phyloP scores from a whole-genome alignment of 805 yeast species.

The Ogataea wickerhamii region DNA sequence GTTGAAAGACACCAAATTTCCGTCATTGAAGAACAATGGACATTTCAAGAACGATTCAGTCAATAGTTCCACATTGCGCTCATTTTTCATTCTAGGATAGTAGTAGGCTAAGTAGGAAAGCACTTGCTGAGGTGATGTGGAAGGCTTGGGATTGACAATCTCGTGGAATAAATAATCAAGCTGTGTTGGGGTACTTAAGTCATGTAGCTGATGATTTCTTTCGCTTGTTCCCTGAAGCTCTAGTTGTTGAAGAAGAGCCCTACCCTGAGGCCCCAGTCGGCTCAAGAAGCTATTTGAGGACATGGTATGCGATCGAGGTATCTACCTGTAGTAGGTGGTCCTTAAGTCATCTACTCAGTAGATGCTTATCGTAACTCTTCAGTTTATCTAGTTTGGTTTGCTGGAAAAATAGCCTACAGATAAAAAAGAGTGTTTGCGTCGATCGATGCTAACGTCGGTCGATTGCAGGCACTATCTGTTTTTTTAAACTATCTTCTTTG shows the following conservation, averaged over 20 bases:
- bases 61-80: conserved; percentile 42
- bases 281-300: conserved; percentile 6
- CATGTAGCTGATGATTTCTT: background rate
- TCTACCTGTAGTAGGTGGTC: too few species aligned
- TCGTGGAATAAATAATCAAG: conserved; percentile 47
- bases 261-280: conserved; percentile 26
- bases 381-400: too few species aligned
- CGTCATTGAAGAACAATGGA: conserved; percentile 33
- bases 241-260: conserved; percentile 16
- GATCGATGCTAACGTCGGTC: background rate
- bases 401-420: background rate
- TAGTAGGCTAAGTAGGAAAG: conserved; percentile 50
- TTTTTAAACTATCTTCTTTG: too few species aligned
- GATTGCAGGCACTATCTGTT: too few species aligned
- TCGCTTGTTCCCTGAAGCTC: conserved; percentile 2
- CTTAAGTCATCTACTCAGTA: too few species aligned
- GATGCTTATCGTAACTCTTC: too few species aligned
- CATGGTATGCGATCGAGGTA: too few species aligned
- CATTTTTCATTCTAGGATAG: conserved; percentile 46
- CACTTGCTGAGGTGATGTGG: conserved; percentile 26
- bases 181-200: conserved; percentile 33
- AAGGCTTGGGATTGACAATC: conserved; percentile 37
- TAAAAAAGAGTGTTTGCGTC: background rate
- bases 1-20: conserved; percentile 25
- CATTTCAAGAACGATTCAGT: conserved; percentile 43